These are phyloP conservation scores for Berkeleyomyces rouxiae DNA, from an alignment of 2,329 filamentous ascomycete species.

Conservation along the genomic window DNA sequence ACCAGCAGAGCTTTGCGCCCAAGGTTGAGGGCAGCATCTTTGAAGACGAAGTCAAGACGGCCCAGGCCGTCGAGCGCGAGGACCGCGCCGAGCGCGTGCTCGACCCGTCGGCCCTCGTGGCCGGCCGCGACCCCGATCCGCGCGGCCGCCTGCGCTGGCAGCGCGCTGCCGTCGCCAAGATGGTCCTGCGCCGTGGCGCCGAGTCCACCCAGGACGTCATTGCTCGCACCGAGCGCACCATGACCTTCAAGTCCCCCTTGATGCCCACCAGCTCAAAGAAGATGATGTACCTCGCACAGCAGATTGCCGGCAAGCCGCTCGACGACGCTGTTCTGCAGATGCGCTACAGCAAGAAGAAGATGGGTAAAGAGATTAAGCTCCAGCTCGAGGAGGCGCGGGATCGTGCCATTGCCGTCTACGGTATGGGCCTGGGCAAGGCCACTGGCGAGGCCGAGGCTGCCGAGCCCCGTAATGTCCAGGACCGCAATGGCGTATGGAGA, in stretches of 20 bases:
- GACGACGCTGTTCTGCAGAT: constrained; percentile 91
- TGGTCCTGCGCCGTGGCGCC: constrained; percentile 40
- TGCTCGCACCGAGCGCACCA: constrained; percentile 42
- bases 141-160: constrained; percentile 56
- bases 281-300: constrained; percentile 65
- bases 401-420: constrained; percentile 58
- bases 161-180: constrained; percentile 65
- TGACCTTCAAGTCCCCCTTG: constrained; percentile 45
- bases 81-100: constrained; percentile 14
- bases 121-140: constrained; percentile 56
- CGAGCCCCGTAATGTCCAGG: constrained; percentile 38
- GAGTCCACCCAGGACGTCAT: constrained; percentile 47
- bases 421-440: constrained; percentile 59
- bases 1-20: constrained; percentile 25
- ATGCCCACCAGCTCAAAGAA: constrained; percentile 87
- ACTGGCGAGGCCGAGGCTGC: constrained; percentile 17
- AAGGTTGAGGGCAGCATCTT: constrained; percentile 42
- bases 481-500: constrained; percentile 59
- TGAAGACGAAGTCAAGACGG: constrained; percentile 35
- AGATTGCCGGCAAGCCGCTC: constrained; percentile 85
- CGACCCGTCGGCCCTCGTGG: constrained; percentile 13
- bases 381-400: constrained; percentile 72
- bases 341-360: constrained; percentile 89
- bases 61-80: constrained; percentile 23
- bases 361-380: constrained; percentile 59